phyloP scores from a whole-genome alignment of 164 flowering plant genomes.

The Tinospora cordifolia region DNA sequence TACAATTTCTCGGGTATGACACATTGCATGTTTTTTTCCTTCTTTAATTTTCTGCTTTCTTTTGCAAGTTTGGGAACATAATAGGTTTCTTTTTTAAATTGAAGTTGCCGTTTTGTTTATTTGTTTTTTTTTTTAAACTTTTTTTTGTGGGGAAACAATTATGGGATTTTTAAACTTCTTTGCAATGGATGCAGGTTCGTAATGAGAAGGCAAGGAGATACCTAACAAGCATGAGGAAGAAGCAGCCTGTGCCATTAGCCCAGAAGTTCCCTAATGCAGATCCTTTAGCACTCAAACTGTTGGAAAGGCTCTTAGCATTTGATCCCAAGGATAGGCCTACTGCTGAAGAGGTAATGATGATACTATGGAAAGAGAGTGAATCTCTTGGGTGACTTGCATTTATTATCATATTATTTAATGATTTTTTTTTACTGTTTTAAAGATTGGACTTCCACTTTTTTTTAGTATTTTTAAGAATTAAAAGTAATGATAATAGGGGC shows the following conservation, averaged over 20 bases:
- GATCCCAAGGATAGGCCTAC: constrained; percentile 92
- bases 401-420: background rate
- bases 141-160: too few species aligned
- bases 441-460: background rate
- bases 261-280: constrained; percentile 92
- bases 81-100: background rate
- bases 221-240: constrained; percentile 80
- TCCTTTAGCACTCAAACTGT: constrained; percentile 61
- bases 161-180: background rate
- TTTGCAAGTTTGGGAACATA: background rate
- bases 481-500: too few species aligned
- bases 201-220: constrained; percentile 92
- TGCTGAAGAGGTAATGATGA: constrained; percentile 74
- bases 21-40: background rate
- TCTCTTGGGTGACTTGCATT: background rate
- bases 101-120: background rate
- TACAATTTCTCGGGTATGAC: constrained; percentile 68
- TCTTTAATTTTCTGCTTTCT: background rate
- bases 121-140: too few species aligned
- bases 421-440: background rate
- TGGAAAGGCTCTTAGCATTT: constrained; percentile 82
- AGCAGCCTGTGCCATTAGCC: constrained; percentile 63
- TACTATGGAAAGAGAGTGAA: background rate
- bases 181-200: constrained; percentile 45
- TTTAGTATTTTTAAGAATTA: background rate